Evolutionary conservation across 352 stramenopile species (phyloP).

Genomic region (Phytophthora melonis): DNA sequence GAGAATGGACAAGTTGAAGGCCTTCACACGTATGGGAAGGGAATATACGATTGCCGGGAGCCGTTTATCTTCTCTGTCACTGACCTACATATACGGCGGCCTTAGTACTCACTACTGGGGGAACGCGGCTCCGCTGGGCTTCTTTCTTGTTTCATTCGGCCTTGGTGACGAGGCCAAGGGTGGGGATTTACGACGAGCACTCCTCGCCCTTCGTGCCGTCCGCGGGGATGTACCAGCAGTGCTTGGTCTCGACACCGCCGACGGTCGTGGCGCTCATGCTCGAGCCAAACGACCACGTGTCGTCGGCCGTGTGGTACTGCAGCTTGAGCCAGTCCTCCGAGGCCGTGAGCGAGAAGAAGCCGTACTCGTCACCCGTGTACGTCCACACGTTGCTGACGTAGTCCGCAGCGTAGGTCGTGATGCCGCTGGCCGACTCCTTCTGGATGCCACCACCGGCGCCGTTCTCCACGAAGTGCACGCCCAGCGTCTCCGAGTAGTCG

Average conservation of each 20-base stretch:
- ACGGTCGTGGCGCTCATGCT: constrained; percentile 50
- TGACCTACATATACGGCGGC: constrained; percentile 38
- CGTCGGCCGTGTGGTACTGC: constrained; percentile 75
- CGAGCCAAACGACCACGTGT: constrained; percentile 62
- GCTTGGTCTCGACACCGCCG: constrained; percentile 66
- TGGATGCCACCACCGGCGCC: constrained; percentile 80
- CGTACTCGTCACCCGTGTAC: constrained; percentile 72
- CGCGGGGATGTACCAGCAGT: constrained; percentile 79
- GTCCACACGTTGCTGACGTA: constrained; percentile 76
- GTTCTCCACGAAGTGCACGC: constrained; percentile 83
- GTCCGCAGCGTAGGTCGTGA: constrained; percentile 60
- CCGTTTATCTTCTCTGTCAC: constrained; percentile 24
- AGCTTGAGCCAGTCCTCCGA: constrained; percentile 73
- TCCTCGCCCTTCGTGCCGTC: constrained; percentile 48
- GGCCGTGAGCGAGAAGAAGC: constrained; percentile 71
- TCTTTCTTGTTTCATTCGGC: not conserved
- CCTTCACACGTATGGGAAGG: no score
- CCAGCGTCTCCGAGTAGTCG: constrained; percentile 64
- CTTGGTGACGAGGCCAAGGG: constrained; percentile 7
- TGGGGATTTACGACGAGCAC: constrained; percentile 33
- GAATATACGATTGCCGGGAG: constrained; percentile 28
- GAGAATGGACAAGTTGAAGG: no score
- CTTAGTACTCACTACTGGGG: constrained; percentile 35
- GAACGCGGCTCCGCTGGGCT: constrained; percentile 2
- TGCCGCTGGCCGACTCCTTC: constrained; percentile 75